Percentiles rank a stretch among this genome's conserved stretches.
These are phyloP conservation scores for Parafenestella ontariensis DNA, from an alignment of 2,329 filamentous ascomycete genomes.

Conservation along the genomic window DNA sequence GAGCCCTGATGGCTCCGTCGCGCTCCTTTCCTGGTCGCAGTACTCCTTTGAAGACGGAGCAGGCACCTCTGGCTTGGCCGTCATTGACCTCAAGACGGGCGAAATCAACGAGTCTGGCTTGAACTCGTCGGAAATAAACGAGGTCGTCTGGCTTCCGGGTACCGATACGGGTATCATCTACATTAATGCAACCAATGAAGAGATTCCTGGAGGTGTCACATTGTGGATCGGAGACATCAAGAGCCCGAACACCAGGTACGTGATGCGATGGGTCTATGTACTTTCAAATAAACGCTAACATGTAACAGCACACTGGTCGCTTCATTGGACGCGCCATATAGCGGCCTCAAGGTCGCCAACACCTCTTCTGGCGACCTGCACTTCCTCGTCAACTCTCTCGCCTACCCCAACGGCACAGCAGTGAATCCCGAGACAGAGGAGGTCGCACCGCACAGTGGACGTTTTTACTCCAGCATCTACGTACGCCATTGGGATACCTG, in stretches of 20 bases:
- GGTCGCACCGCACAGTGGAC: conserved; percentile 67
- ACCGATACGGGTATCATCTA: conserved; percentile 64
- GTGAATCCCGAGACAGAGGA: conserved; percentile 69
- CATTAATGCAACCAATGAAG: conserved; percentile 70
- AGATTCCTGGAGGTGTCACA: conserved; percentile 44
- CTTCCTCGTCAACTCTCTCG: conserved; percentile 64
- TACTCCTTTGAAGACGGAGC: conserved; percentile 81
- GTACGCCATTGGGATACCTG: conserved; percentile 84
- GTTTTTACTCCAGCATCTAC: conserved; percentile 76
- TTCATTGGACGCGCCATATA: conserved; percentile 55
- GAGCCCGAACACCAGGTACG: conserved; percentile 24
- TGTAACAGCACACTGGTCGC: conserved; percentile 38
- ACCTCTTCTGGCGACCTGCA: conserved; percentile 50
- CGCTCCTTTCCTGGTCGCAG: conserved; percentile 72
- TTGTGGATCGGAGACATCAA: conserved; percentile 46
- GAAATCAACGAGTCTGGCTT: conserved; percentile 41
- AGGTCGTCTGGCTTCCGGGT: conserved; percentile 44
- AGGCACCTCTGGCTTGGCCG: conserved; percentile 61
- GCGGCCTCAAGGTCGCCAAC: conserved; percentile 57
- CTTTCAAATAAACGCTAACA: not conserved
- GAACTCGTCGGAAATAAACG: conserved; percentile 42
- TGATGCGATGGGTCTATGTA: not conserved
- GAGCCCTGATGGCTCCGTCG: conserved; percentile 68
- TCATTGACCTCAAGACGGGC: conserved; percentile 44
- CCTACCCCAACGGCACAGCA: conserved; percentile 72